Evolutionary conservation across 2,329 filamentous ascomycete species (phyloP), one percentile per base, ranked within the genome.

Genomic region (Monosporascus cannonballus): DNA sequence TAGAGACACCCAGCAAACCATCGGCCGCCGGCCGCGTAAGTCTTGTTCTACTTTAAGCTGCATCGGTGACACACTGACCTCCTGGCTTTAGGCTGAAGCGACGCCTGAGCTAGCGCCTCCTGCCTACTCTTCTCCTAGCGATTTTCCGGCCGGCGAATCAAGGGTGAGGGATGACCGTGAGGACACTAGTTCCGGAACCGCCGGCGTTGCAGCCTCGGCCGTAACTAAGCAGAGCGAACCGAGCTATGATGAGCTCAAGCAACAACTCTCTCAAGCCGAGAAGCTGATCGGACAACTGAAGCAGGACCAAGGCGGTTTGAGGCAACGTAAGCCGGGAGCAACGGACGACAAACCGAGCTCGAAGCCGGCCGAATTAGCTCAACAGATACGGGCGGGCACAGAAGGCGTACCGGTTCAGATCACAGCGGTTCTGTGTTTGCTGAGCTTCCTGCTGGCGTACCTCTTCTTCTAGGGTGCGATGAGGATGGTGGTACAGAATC

Each of bases 381-480:
- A 81, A 64, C 77, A 77, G 62, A 76, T 75, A 56, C 77, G 75
- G 67, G 78, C 73, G 61, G 81, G 70, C 69, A 85, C 72, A 60
- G 84, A 91, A 62, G 93, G 94, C 22, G 93, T 99, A 3, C 86
- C 94, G 1, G 83, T 99, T 48, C 87, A 93, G 69, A 82, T 93
- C 57, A 89, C 89, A 45, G 93, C 94, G 22, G 76, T 84, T 22
- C 76, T 99, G 44, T 96, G 92, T 69, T 76, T 99, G 64, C 64
- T 96, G 58, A 92, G 90, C 76, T 99, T 99, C 76, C 73, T 99
- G 67, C 81, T 97, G 62, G 94, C 91, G 51, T 99, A 96, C 74
- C 83, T 97, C 71, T 91, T 99, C 77, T 99, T 99, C 73, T 99
- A 85, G 60, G 56, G 44, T 54, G 51, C 39, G 51, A 51, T 27